phyloP scores from a whole-genome alignment of 768 basidiomycete species.

The Saitozyma sp. region DNA sequence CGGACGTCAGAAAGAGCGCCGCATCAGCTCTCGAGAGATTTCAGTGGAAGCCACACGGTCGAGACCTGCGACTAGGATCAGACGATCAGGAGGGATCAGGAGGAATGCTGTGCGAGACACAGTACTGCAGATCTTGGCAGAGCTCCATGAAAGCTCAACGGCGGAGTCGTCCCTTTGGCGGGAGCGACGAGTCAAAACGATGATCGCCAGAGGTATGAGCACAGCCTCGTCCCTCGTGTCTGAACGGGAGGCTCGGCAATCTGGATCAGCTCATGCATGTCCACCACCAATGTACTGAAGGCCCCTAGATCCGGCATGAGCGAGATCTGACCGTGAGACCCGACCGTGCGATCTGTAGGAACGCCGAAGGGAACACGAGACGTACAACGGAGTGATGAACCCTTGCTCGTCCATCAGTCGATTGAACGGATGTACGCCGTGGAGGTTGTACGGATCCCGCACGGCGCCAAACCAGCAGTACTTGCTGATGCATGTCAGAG shows the following conservation, averaged over 20 bases:
- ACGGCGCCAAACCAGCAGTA: conserved; percentile 43
- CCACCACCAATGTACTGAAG: background rate
- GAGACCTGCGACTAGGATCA: too few relatives aligned
- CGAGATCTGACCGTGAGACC: background rate
- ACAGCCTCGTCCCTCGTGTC: too few relatives aligned
- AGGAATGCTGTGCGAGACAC: too few relatives aligned
- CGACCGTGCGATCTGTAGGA: background rate
- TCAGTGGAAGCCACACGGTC: too few relatives aligned
- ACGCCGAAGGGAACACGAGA: background rate
- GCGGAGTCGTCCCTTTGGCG: too few relatives aligned
- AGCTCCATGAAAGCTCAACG: too few relatives aligned
- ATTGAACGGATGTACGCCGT: conserved; percentile 44
- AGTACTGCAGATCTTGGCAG: too few relatives aligned
- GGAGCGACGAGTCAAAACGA: too few relatives aligned
- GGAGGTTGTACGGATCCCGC: conserved; percentile 28
- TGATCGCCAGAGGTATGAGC: too few relatives aligned
- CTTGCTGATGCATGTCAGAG: conserved; percentile 13
- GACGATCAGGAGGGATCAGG: too few relatives aligned
- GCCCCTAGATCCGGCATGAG: background rate
- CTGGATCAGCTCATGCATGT: background rate
- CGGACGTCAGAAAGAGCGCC: too few relatives aligned
- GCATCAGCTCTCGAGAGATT: too few relatives aligned
- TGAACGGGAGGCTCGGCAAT: background rate
- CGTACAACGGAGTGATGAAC: conserved; percentile 30
- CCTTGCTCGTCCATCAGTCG: conserved; percentile 40